phyloP scores from a whole-genome alignment of 768 basidiomycete genomes.

The Chalciporus chontae region DNA sequence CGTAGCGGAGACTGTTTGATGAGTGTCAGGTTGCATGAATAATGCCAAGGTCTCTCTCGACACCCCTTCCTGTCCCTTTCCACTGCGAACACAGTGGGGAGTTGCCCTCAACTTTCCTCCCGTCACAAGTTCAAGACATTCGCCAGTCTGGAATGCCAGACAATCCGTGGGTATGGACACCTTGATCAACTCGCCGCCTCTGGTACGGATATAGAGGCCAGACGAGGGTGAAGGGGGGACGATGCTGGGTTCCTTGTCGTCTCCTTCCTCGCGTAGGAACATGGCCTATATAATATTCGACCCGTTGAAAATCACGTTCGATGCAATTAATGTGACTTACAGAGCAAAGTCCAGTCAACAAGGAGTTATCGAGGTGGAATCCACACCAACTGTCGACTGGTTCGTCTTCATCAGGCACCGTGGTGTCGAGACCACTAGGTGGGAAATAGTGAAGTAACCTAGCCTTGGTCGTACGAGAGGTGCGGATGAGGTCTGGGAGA shows the following conservation, averaged over 20 bases:
- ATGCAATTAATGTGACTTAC: slow-evolving; percentile 37
- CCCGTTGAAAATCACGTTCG: slow-evolving; percentile 2
- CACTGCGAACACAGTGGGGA: slow-evolving; percentile 90
- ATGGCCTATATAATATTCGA: slow-evolving; percentile 55
- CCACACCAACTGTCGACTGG: slow-evolving; percentile 91
- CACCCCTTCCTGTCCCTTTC: slow-evolving; percentile 48
- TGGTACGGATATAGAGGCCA: slow-evolving; percentile 88
- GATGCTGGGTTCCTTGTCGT: slow-evolving; percentile 45
- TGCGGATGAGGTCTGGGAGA: slow-evolving; percentile 65
- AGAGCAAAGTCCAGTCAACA: slow-evolving; percentile 90
- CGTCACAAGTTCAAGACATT: slow-evolving; percentile 90
- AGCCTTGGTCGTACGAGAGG: slow-evolving; percentile 85
- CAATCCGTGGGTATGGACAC: slow-evolving; percentile 83
- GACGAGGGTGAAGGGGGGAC: slow-evolving; percentile 70
- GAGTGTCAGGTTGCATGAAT: slow-evolving; percentile 86
- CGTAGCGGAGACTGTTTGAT: slow-evolving; percentile 62
- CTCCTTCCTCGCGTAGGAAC: slow-evolving; percentile 59
- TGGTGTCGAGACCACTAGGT: slow-evolving; percentile 39
- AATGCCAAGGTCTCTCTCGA: slow-evolving; percentile 87
- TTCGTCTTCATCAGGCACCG: slow-evolving; percentile 47
- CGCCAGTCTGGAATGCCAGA: slow-evolving; percentile 95
- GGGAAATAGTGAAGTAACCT: slow-evolving; percentile 97
- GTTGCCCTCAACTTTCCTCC: slow-evolving; percentile 80
- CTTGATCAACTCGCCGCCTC: slow-evolving; percentile 74
- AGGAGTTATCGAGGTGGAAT: slow-evolving; percentile 88